Percentiles rank a stretch among this genome's conserved stretches.
phyloP scores from a whole-genome alignment of 768 basidiomycete genomes.

The Auricularia sp. region DNA sequence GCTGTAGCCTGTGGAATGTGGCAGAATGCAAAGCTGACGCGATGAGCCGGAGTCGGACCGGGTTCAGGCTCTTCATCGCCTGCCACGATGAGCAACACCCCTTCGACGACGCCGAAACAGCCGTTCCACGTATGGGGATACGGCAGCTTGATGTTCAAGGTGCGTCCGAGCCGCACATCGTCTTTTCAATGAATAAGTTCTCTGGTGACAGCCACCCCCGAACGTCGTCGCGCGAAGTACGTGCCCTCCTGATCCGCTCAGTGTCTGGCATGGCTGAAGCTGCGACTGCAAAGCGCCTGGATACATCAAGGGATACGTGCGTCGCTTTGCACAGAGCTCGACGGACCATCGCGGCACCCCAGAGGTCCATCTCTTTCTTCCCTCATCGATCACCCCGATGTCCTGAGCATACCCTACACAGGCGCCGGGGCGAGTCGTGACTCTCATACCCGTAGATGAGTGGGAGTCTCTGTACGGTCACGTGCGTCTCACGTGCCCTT shows the following conservation, averaged over 20 bases:
- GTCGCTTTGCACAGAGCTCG: conserved; percentile 83
- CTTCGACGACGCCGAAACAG: no score
- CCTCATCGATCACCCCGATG: not conserved
- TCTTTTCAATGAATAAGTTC: conserved; percentile 46
- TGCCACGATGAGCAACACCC: no score
- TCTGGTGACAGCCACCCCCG: conserved; percentile 57
- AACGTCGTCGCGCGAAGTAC: conserved; percentile 62
- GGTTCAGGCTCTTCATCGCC: no score
- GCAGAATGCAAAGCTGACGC: no score
- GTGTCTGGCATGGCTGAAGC: not conserved
- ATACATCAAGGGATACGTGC: conserved; percentile 82
- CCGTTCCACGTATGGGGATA: not conserved
- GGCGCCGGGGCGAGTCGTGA: conserved; percentile 85
- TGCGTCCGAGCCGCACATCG: conserved; percentile 39
- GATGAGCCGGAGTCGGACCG: no score
- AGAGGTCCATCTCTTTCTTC: conserved; percentile 35
- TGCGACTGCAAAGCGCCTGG: conserved; percentile 44
- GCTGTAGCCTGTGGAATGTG: no score
- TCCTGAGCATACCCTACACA: conserved; percentile 17
- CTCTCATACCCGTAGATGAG: conserved; percentile 76
- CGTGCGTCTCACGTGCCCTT: conserved; percentile 29
- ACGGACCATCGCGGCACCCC: conserved; percentile 90
- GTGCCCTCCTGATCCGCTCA: conserved; percentile 3
- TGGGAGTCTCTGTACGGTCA: conserved; percentile 70
- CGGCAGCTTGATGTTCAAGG: not conserved